phyloP scores from a whole-genome alignment of 2,329 filamentous ascomycete species.

The Fusarium chaquense region DNA sequence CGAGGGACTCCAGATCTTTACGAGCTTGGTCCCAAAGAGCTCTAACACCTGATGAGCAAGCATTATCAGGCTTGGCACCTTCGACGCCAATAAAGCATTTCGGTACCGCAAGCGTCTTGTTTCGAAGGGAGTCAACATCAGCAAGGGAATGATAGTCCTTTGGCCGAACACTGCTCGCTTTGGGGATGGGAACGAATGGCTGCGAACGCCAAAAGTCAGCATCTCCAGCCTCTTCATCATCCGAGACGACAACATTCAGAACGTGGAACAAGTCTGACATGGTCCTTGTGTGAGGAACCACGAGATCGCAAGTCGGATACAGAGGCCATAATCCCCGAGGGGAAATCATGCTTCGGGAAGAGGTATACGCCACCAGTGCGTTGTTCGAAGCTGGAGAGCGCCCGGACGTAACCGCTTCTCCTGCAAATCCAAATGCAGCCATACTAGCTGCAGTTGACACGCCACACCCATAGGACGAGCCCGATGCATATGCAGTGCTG shows the following conservation, averaged over 20 bases:
- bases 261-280: constrained; percentile 63
- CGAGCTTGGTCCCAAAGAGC: not conserved
- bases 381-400: constrained; percentile 69
- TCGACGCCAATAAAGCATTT: not conserved
- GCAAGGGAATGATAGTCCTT: not conserved
- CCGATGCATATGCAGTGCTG: constrained; percentile 66
- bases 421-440: constrained; percentile 65
- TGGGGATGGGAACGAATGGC: constrained; percentile 56
- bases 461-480: constrained; percentile 68
- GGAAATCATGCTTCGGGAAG: constrained; percentile 64
- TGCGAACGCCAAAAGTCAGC: constrained; percentile 69
- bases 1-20: fast-evolving
- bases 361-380: constrained; percentile 66
- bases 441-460: constrained; percentile 63
- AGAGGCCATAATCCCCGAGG: constrained; percentile 66
- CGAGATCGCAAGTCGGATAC: constrained; percentile 67
- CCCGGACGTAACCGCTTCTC: constrained; percentile 68
- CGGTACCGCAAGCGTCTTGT: not conserved
- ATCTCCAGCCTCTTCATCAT: constrained; percentile 51
- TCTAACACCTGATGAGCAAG: not conserved
- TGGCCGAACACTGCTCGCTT: constrained; percentile 47
- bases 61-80: not conserved
- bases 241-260: constrained; percentile 60
- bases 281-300: constrained; percentile 65
- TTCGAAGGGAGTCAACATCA: not conserved